Evolutionary conservation across 805 yeast species (phyloP), one percentile per base, ranked within the genome.

Genomic region (Tanozyma kutaoensis): DNA sequence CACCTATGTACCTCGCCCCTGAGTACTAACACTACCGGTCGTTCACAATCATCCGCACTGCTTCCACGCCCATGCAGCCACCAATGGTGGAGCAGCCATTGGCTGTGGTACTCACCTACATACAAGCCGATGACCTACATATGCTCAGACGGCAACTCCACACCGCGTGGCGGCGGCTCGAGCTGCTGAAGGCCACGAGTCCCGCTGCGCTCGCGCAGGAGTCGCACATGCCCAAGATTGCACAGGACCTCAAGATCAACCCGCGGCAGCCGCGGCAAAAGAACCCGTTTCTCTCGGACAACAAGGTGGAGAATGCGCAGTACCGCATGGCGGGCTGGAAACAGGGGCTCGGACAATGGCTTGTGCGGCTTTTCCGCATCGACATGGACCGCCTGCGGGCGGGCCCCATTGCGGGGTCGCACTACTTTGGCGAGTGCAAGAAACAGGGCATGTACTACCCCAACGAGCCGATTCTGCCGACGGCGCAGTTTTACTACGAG

Each of bases 361-460:
- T 76, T 14, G 66, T 79, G 29, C 58, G 66, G 19, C 23, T 64
- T 8, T 75, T 88, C 47, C 63, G 71, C 36, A 58, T 88, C 31
- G 95, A 88, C 51, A 84, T 88, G 93, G 97, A 88, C 58, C 71
- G 71, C 36, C 69, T 86, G 21, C 69, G 97, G 45, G 79, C 96
- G 0, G 97, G 96, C 15, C 85, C 96, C 1, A 76, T 88, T 37
- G 95, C 95, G 4, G 97, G 96, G 7, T 77, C 86, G 3, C 64
- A 68, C 30, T 91, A 86, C 53, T 79, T 81, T 45, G 84, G 79
- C 26, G 74, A 79, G 51, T 85, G 95, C 56, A 84, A 84, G 49
- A 69, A 62, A 24, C 96, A 85, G 54, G 95, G 82, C 3, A 52
- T 80, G 40, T 79, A 70, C 49, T 76, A 67, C 37, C 80, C 76